These are phyloP conservation scores for Arthrobotrys entomopaga DNA, from an alignment of 2,329 filamentous ascomycete genomes.

Conservation along the genomic window DNA sequence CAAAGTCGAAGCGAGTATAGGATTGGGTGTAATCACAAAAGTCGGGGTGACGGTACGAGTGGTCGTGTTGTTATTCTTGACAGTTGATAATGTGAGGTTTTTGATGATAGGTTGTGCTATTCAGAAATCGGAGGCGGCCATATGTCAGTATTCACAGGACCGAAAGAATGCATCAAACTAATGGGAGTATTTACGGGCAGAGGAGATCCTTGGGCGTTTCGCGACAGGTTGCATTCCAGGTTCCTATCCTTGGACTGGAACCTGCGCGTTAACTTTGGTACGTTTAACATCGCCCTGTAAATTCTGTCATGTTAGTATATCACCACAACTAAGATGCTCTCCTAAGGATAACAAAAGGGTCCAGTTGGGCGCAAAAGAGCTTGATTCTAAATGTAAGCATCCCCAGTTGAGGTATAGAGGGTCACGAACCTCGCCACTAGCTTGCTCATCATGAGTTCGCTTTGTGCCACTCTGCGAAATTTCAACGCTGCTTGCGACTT, in stretches of 20 bases:
- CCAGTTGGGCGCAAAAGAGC: conserved; percentile 26
- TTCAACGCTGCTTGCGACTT: conserved; percentile 40
- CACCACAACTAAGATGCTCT: not conserved
- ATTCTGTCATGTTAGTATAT: conserved; percentile 9
- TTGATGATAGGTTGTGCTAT: conserved; percentile 29
- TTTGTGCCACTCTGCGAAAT: conserved; percentile 49
- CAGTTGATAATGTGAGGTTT: not conserved
- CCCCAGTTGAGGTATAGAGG: conserved; percentile 19
- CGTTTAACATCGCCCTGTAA: conserved; percentile 51
- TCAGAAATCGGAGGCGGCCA: not conserved
- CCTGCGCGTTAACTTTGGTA: conserved; percentile 46
- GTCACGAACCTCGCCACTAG: conserved; percentile 43
- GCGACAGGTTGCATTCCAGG: conserved; percentile 23
- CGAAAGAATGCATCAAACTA: not conserved
- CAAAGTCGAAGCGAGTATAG: not conserved
- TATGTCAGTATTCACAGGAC: conserved; percentile 22
- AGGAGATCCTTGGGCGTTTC: conserved; percentile 23
- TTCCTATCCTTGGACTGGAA: conserved; percentile 53
- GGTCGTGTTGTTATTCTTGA: conserved; percentile 2
- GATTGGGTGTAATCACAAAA: conserved; percentile 29
- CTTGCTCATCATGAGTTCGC: conserved; percentile 50
- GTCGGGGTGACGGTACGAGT: conserved; percentile 25
- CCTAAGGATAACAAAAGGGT: conserved; percentile 3
- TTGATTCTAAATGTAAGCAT: conserved; percentile 54
- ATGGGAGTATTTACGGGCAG: conserved; percentile 40